Evolutionary conservation across 192 early-diverging fungal genomes (phyloP).

Genomic region (Backusella australiensis): DNA sequence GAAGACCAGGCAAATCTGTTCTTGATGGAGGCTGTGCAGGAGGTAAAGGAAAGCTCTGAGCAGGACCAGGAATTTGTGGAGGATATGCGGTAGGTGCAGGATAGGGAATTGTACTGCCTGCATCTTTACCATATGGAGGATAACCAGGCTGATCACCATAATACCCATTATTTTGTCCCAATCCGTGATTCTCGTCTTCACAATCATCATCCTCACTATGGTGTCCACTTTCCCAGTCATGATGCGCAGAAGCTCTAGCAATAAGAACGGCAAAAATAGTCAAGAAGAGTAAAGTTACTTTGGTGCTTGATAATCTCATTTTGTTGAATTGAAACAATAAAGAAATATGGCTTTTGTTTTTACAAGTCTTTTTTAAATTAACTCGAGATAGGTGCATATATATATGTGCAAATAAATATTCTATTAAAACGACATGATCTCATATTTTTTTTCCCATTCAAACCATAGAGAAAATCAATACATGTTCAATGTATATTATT

Average conservation of each 20-base stretch:
- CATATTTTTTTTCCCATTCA: background rate
- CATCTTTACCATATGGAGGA: background rate
- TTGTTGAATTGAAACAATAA: background rate
- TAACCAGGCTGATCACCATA: background rate
- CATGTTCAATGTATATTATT: background rate
- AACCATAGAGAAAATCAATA: background rate
- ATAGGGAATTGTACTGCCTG: background rate
- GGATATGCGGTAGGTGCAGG: background rate
- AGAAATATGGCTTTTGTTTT: background rate
- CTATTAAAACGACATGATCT: background rate
- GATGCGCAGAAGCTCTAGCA: background rate
- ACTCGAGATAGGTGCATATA: background rate
- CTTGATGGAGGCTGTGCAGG: background rate
- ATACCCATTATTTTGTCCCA: background rate
- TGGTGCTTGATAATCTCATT: background rate
- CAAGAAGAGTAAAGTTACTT: background rate
- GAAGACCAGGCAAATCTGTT: background rate
- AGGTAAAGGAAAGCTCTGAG: background rate
- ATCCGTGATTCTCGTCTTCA: background rate
- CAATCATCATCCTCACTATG: background rate
- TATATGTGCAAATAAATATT: background rate
- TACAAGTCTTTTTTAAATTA: background rate
- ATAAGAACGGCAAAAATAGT: background rate
- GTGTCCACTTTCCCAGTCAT: background rate
- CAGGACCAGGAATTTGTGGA: background rate